Conservation (phyloP, 2,329 filamentous ascomycete genomes). For the Alternaria angustiovoidea region DNA sequence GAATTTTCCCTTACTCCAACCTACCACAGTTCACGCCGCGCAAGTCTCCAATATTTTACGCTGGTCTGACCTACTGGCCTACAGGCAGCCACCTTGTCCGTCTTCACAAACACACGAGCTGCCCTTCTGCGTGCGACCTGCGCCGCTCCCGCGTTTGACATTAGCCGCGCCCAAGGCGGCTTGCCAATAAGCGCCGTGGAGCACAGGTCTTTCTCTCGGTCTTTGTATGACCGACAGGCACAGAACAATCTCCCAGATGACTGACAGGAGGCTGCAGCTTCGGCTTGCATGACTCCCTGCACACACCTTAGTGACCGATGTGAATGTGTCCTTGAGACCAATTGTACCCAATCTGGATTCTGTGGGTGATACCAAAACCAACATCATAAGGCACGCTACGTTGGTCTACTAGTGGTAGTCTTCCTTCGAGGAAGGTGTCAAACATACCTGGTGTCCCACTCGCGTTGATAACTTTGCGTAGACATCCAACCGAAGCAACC, state of each 20-base stretch:
- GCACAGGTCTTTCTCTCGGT: slow-evolving; percentile 8
- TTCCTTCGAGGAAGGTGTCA: slow-evolving; percentile 3
- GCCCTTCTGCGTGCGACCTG: slow-evolving; percentile 12
- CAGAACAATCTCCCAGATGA: slow-evolving; percentile 7
- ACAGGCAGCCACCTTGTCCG: slow-evolving; percentile 12
- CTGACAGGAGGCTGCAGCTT: slow-evolving; percentile 13
- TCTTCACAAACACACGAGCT: slow-evolving; percentile 3
- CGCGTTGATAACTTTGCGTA: slow-evolving; percentile 2
- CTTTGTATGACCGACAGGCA: slow-evolving; percentile 14
- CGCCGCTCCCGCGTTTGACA: slow-evolving; percentile 24
- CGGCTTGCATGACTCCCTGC: slow-evolving; percentile 3
- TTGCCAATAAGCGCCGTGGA: slow-evolving; percentile 15
- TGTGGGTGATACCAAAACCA: slow-evolving; percentile 2
- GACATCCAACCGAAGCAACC: slow-evolving; percentile 19
- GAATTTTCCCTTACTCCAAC: slow-evolving; percentile 1
- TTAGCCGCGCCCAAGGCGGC: slow-evolving; percentile 26
- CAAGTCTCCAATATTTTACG: background rate
- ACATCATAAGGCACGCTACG: background rate
- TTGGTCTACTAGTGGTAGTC: slow-evolving; percentile 1
- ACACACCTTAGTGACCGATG: background rate
- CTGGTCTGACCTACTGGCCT: slow-evolving; percentile 1
- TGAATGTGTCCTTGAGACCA: background rate
- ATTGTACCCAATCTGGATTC: background rate
- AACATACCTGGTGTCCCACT: slow-evolving; percentile 10
- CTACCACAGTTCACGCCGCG: slow-evolving; percentile 10